A percentile compares a stretch with the other conserved stretches of the same genome.
phyloP scores from a whole-genome alignment of 805 yeast species.

The Hanseniaspora clermontiae region DNA sequence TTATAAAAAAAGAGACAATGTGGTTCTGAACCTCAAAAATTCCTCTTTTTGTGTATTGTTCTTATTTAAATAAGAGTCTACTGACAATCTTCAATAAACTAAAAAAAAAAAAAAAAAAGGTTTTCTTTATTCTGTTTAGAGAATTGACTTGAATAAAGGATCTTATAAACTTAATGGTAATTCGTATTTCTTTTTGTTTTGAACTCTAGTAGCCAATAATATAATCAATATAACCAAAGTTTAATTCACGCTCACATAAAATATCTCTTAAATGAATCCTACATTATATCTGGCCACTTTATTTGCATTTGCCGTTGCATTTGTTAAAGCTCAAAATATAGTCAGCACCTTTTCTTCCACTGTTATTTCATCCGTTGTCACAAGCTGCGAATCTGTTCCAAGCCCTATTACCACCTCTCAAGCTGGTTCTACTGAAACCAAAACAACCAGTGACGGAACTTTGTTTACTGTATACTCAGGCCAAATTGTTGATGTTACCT shows the following conservation, averaged over 20 bases:
- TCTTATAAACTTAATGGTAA: no score
- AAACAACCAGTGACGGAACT: background rate
- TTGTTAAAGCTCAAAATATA: background rate
- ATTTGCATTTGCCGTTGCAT: background rate
- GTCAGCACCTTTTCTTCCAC: background rate
- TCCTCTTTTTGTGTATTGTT: no score
- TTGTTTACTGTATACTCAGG: slow-evolving; percentile 5
- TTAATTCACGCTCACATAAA: background rate
- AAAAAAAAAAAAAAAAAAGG: no score
- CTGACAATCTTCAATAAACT: no score
- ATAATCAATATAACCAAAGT: background rate
- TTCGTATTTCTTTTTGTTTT: no score
- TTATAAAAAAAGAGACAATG: background rate
- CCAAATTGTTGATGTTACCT: background rate
- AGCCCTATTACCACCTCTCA: background rate
- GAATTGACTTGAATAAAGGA: no score
- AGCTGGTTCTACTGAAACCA: background rate
- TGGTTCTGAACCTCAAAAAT: background rate
- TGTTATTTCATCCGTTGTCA: background rate
- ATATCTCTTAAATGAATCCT: background rate
- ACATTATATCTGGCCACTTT: background rate
- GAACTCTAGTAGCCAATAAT: background rate
- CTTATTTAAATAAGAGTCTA: no score
- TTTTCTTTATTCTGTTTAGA: no score
- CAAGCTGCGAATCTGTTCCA: slow-evolving; percentile 6